These are phyloP conservation scores for Alternaria novae-zelandiae DNA, from an alignment of 2,329 filamentous ascomycete genomes.

Conservation along the genomic window DNA sequence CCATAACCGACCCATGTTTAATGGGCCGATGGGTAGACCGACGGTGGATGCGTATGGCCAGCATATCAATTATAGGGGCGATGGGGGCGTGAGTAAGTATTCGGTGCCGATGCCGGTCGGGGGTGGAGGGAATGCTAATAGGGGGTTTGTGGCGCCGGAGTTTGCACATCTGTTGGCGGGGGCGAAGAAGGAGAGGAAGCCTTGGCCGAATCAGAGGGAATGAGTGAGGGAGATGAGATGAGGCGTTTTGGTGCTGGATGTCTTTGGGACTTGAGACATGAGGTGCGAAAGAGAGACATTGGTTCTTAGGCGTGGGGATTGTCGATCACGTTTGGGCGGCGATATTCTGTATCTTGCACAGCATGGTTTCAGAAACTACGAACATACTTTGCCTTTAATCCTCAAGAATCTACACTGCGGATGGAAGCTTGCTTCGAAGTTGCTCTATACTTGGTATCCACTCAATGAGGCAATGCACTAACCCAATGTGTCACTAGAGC, in stretches of 20 bases:
- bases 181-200: slow-evolving; percentile 11
- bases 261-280: neutral
- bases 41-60: neutral
- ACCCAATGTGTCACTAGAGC: no score
- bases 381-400: no score
- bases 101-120: neutral
- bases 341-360: no score
- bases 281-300: neutral
- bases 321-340: no score
- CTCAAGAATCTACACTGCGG: no score
- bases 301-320: no score
- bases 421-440: neutral
- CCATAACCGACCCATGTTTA: slow-evolving; percentile 26
- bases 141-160: neutral
- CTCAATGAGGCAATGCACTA: neutral
- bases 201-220: neutral
- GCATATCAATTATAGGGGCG: neutral
- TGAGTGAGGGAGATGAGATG: no score
- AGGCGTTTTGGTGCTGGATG: no score
- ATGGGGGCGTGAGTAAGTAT: neutral
- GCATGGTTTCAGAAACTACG: no score
- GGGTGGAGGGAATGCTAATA: neutral
- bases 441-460: neutral
- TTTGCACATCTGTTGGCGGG: slow-evolving; percentile 7
- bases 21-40: slow-evolving; percentile 12